These are phyloP conservation scores for Yamadazyma sp. DNA, from an alignment of 805 yeast genomes.

Conservation along the genomic window DNA sequence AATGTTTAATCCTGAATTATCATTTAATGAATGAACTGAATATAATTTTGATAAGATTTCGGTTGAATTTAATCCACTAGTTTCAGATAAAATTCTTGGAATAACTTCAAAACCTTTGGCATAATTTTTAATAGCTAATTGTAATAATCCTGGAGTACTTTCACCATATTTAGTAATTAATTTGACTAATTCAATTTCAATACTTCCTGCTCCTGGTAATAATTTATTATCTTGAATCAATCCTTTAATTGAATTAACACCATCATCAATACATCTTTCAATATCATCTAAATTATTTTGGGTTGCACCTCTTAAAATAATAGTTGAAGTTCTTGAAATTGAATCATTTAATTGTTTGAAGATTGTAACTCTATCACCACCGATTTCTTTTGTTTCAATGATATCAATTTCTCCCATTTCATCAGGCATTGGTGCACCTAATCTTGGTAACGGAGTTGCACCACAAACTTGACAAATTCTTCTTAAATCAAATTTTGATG, in stretches of 20 bases:
- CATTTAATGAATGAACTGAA: slow-evolving; percentile 70
- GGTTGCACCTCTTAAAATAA: slow-evolving; percentile 94
- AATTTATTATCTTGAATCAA: slow-evolving; percentile 74
- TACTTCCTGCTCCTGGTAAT: slow-evolving; percentile 95
- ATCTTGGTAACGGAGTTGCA: slow-evolving; percentile 90
- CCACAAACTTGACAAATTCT: slow-evolving; percentile 96
- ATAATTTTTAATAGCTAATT: slow-evolving; percentile 89
- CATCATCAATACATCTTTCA: slow-evolving; percentile 97
- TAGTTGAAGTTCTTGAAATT: slow-evolving; percentile 76
- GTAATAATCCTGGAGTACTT: slow-evolving; percentile 87
- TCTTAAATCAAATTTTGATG: slow-evolving; percentile 91
- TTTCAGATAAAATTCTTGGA: slow-evolving; percentile 90
- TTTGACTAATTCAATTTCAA: slow-evolving; percentile 83
- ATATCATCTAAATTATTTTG: slow-evolving; percentile 90
- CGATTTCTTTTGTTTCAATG: slow-evolving; percentile 90
- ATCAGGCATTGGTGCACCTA: slow-evolving; percentile 93
- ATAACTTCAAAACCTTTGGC: slow-evolving; percentile 94
- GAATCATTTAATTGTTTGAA: slow-evolving; percentile 74
- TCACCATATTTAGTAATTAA: slow-evolving; percentile 84
- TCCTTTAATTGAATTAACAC: slow-evolving; percentile 89
- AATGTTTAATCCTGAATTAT: slow-evolving; percentile 33
- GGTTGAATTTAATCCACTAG: slow-evolving; percentile 87
- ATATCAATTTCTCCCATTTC: slow-evolving; percentile 87
- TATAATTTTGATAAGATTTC: slow-evolving; percentile 87
- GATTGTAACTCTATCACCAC: slow-evolving; percentile 95